Evolutionary conservation across 2,329 filamentous ascomycete species (phyloP).

Genomic region (Gaeumannomyces sp.): DNA sequence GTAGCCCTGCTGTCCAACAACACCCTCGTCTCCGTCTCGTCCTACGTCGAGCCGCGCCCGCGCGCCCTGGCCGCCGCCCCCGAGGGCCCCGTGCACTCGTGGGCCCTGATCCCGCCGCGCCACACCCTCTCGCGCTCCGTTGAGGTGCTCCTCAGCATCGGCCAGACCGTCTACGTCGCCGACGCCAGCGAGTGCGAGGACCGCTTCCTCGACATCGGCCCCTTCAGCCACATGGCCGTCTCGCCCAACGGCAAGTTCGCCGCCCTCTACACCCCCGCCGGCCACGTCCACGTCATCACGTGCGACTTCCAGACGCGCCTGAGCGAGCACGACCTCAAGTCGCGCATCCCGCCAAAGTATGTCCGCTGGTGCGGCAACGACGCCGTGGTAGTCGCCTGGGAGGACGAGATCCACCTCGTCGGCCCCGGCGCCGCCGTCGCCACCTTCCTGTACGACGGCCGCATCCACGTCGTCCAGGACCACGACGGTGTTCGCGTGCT

Average conservation of each 20-base stretch:
- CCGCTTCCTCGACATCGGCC: conserved; percentile 81
- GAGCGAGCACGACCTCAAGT: conserved; percentile 85
- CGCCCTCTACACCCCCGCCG: conserved; percentile 78
- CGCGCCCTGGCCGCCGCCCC: conserved; percentile 72
- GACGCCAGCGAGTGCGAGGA: conserved; percentile 90
- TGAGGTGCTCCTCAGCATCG: conserved; percentile 82
- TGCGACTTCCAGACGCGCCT: conserved; percentile 91
- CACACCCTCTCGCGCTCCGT: conserved; percentile 89
- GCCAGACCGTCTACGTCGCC: conserved; percentile 75
- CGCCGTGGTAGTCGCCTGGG: conserved; percentile 89
- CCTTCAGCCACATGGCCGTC: conserved; percentile 83
- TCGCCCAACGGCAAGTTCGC: conserved; percentile 88
- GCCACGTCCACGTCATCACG: conserved; percentile 86
- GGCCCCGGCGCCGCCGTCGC: conserved; percentile 72
- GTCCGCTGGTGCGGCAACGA: conserved; percentile 97
- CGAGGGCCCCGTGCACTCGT: conserved; percentile 74
- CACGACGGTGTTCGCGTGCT: conserved; percentile 83
- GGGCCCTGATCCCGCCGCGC: conserved; percentile 81
- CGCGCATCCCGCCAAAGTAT: conserved; percentile 77
- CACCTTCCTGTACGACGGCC: conserved; percentile 83
- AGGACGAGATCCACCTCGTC: conserved; percentile 92
- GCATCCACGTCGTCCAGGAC: conserved; percentile 78
- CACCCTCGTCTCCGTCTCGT: conserved; percentile 75
- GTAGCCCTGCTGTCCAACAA: conserved; percentile 89
- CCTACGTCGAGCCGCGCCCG: conserved; percentile 85